Evolutionary conservation across 805 yeast genomes (phyloP), one percentile per base, ranked within the genome.

Genomic region (Saccharomycodes ludwigii): DNA sequence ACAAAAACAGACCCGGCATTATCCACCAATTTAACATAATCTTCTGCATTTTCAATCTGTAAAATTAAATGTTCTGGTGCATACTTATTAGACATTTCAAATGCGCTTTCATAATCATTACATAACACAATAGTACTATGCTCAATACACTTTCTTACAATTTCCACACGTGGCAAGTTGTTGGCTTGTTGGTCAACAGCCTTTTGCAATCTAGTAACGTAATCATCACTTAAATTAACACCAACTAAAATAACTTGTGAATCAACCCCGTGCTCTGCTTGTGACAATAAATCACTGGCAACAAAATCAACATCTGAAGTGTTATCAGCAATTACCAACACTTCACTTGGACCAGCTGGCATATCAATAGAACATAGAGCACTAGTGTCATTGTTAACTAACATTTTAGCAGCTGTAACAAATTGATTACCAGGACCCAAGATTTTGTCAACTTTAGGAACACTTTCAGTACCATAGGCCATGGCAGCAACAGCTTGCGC

Each of bases 321-420:
- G 37, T 65, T 71, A 54, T 91, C 99, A 29, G 95, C 94, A 45
- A 91, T 65, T n/a, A 88, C 99, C 37, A 91, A 66, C 16, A 91
- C 99, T 60, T 91, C 99, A 32, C 94, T 81, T 18, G 99, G 99
- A 7, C 99, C 99, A 17, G 99, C 99, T 30, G 99, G 99, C 97
- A 91, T 88, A 57, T 91, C 99, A 44, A 91, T 91, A 12, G 95
- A 81, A 52, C 95, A 91, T 49, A 86, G 63, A 6, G 98, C 97
- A 40, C 77, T 78, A 1, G 95, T 81, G 52, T 91, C 98, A 50
- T 91, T 93, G 47, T 88, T 91, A 31, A 93, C 91, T 52, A 79
- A 64, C 99, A 91, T 91, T 66, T 91, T 91, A 26, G 98, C 99
- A 26, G 98, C 97, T 13, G 99, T 91, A 32, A 91, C 99, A 54